Percentiles rank a stretch among this genome's conserved stretches.
Conservation (phyloP, 768 basidiomycete genomes). For the Russula sp. region DNA sequence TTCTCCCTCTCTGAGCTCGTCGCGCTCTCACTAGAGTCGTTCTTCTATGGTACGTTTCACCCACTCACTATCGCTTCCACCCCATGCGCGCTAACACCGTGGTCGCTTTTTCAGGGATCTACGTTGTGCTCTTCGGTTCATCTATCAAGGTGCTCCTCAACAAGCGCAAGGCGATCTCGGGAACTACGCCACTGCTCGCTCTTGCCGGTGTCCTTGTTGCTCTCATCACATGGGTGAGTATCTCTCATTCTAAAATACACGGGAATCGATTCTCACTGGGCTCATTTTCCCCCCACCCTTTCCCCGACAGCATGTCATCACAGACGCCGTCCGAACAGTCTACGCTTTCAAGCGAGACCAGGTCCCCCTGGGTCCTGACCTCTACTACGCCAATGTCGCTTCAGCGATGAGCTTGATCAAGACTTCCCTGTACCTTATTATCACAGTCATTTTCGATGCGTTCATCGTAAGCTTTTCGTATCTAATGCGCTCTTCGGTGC, state of each 20-base stretch:
- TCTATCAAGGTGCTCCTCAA: slow-evolving; percentile 18
- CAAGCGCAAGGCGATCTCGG: slow-evolving; percentile 24
- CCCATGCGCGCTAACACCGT: neutral
- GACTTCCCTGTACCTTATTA: slow-evolving; percentile 31
- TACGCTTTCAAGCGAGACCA: slow-evolving; percentile 32
- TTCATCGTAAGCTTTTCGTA: slow-evolving; percentile 33
- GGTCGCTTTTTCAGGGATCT: slow-evolving; percentile 18
- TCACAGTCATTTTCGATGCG: slow-evolving; percentile 34
- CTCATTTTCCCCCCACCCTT: too few relatives aligned
- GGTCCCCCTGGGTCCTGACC: slow-evolving; percentile 24
- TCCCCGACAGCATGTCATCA: slow-evolving; percentile 31
- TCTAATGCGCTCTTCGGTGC: neutral
- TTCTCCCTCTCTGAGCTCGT: slow-evolving; percentile 27
- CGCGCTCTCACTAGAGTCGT: slow-evolving; percentile 25
- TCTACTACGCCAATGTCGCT: slow-evolving; percentile 31
- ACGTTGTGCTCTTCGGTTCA: slow-evolving; percentile 7
- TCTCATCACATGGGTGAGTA: slow-evolving; percentile 29
- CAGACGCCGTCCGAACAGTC: slow-evolving; percentile 33
- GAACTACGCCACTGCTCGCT: slow-evolving; percentile 16
- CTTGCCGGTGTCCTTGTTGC: slow-evolving; percentile 17
- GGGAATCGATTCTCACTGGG: neutral
- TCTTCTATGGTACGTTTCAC: slow-evolving; percentile 21
- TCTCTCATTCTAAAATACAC: neutral
- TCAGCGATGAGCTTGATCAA: slow-evolving; percentile 33
- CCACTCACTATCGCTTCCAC: neutral